Evolutionary conservation across 1,284 basidiomycete genomes (phyloP).

Genomic region (Ceratobasidium sp.): DNA sequence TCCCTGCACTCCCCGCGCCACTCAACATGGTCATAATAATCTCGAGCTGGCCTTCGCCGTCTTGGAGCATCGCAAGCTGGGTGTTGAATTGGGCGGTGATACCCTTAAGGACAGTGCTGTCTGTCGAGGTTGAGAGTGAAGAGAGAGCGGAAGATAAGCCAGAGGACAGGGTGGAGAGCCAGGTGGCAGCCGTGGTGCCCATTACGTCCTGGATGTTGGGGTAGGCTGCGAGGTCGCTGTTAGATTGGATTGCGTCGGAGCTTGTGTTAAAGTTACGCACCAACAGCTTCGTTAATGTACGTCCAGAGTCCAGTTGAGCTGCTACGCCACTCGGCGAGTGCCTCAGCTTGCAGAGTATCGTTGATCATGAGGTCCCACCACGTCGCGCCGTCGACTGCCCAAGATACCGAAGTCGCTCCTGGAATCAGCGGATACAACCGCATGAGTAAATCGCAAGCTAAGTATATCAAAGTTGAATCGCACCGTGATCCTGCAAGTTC

Average conservation of each 20-base stretch:
- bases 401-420: slow-evolving; percentile 24
- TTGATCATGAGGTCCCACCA: slow-evolving; percentile 52
- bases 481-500: slow-evolving; percentile 67
- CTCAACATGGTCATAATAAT: slow-evolving; percentile 49
- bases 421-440: not conserved
- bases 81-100: slow-evolving; percentile 23
- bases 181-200: slow-evolving; percentile 9
- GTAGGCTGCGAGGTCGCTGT: slow-evolving; percentile 5
- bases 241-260: too few species aligned
- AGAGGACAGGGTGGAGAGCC: slow-evolving; percentile 21
- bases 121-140: slow-evolving; percentile 14
- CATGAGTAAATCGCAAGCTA: too few species aligned
- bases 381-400: slow-evolving; percentile 46
- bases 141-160: slow-evolving; percentile 15
- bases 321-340: slow-evolving; percentile 49
- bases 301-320: slow-evolving; percentile 53
- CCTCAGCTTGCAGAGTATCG: slow-evolving; percentile 46
- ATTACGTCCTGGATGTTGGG: slow-evolving; percentile 35
- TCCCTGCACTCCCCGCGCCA: slow-evolving; percentile 48
- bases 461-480: not conserved
- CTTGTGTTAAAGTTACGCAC: slow-evolving; percentile 14
- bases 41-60: slow-evolving; percentile 48
- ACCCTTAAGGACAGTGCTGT: slow-evolving; percentile 26
- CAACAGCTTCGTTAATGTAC: slow-evolving; percentile 56
- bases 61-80: slow-evolving; percentile 33